These are phyloP conservation scores for Volvariella volvacea DNA, from an alignment of 1,284 basidiomycete species.

Conservation along the genomic window DNA sequence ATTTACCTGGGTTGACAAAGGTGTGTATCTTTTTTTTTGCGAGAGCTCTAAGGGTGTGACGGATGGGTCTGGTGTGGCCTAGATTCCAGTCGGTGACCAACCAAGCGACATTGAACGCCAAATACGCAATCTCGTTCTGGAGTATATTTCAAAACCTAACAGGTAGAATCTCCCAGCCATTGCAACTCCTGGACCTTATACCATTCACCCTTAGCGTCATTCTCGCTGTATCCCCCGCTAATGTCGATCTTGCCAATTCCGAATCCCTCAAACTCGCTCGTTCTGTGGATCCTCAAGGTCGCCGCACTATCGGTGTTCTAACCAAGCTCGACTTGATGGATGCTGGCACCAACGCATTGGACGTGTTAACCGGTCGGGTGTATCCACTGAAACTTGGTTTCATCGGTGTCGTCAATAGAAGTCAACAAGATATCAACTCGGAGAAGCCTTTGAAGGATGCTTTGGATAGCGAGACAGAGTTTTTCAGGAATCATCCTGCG, in stretches of 20 bases:
- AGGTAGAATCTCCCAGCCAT: slow-evolving; percentile 42
- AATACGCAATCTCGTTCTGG: slow-evolving; percentile 89
- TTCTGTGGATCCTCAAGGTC: slow-evolving; percentile 90
- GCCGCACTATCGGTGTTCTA: slow-evolving; percentile 92
- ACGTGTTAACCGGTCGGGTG: slow-evolving; percentile 92
- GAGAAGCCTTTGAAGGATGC: slow-evolving; percentile 87
- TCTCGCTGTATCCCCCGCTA: slow-evolving; percentile 93
- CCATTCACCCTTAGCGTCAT: slow-evolving; percentile 63
- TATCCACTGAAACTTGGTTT: slow-evolving; percentile 98
- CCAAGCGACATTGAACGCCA: slow-evolving; percentile 95
- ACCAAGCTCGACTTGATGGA: slow-evolving; percentile 99
- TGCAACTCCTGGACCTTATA: slow-evolving; percentile 2
- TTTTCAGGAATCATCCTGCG: slow-evolving; percentile 85
- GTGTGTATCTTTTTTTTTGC: slow-evolving; percentile 28
- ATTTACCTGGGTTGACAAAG: slow-evolving; percentile 95
- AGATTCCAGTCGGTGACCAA: slow-evolving; percentile 90
- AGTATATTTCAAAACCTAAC: slow-evolving; percentile 96
- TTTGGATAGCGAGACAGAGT: slow-evolving; percentile 82
- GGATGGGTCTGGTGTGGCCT: slow-evolving; percentile 1
- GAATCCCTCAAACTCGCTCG: slow-evolving; percentile 96
- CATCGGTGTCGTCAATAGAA: slow-evolving; percentile 95
- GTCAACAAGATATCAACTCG: slow-evolving; percentile 95
- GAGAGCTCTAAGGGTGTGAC: neutral
- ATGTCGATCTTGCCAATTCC: slow-evolving; percentile 98
- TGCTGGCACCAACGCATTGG: slow-evolving; percentile 94